These are phyloP conservation scores for Sutorius australiensis DNA, from an alignment of 768 basidiomycete species.

Conservation along the genomic window DNA sequence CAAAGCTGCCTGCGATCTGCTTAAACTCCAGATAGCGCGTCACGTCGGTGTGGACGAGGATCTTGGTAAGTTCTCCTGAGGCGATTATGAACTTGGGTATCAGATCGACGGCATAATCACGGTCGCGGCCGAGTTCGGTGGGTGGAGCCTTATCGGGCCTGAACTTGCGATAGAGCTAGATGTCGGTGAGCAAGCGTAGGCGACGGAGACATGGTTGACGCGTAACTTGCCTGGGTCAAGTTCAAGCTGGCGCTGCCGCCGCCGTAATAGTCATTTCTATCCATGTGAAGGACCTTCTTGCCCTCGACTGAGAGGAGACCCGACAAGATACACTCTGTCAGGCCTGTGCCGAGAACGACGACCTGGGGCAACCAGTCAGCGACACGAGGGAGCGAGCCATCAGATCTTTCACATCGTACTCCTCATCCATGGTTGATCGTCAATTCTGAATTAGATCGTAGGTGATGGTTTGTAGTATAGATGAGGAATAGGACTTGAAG, in stretches of 20 bases:
- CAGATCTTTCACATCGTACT: conserved; percentile 76
- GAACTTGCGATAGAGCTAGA: conserved; percentile 94
- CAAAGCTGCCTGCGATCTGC: conserved; percentile 97
- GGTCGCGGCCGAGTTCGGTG: conserved; percentile 85
- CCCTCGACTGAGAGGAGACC: conserved; percentile 98
- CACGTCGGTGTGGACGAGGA: conserved; percentile 98
- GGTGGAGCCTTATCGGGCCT: conserved; percentile 73
- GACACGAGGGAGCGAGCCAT: conserved; percentile 3
- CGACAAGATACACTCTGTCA: conserved; percentile 98
- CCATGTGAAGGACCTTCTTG: conserved; percentile 99
- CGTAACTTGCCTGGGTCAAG: conserved; percentile 78
- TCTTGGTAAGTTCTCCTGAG: conserved; percentile 94
- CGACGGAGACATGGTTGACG: conserved; percentile 4
- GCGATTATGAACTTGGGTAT: conserved; percentile 99
- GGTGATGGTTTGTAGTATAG: conserved; percentile 10
- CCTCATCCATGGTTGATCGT: conserved; percentile 83
- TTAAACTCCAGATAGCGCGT: conserved; percentile 99
- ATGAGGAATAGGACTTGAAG: conserved; percentile 1
- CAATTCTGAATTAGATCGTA: conserved; percentile 10
- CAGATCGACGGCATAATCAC: conserved; percentile 97
- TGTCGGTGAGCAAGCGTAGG: conserved; percentile 15
- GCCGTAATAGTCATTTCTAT: conserved; percentile 98
- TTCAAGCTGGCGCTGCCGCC: conserved; percentile 97
- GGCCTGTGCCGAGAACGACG: conserved; percentile 91
- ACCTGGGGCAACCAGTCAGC: conserved; percentile 46